Evolutionary conservation across 2,329 filamentous ascomycete genomes (phyloP), one percentile per base, ranked within the genome.

Genomic region (Hortaea werneckii): DNA sequence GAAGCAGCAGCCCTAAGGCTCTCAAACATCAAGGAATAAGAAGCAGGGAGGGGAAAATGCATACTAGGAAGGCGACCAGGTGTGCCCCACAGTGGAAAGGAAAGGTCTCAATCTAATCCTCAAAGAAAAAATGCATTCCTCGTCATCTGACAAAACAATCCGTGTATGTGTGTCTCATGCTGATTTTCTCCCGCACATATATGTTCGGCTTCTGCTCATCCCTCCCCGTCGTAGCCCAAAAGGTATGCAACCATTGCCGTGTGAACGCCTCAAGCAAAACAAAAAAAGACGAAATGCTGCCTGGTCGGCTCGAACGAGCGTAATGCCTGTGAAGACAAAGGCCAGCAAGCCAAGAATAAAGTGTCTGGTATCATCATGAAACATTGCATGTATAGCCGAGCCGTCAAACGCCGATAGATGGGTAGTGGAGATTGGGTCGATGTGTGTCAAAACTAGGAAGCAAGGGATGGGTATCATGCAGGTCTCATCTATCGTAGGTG

Each of bases 281-380:
- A 9, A n/a, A n/a, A n/a, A 41, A 20, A 45, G 32, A 20, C 4
- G 20, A 20, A 20, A 20, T 20, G 20, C 20, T 20, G 20, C 20
- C 20, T 20, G 20, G 20, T 20, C 20, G 20, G 20, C 20, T 20
- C 20, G 20, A 20, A 20, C 30, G 43, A 45, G 30, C 37, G 43
- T 34, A n/a, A 32, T 45, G 37, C 29, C 37, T 45, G 20, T 26
- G 37, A 41, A 45, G 29, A 37, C 12, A 20, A 41, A 29, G 7
- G 20, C 20, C 38, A 27, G 32, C 32, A 35, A 47, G 39, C 27
- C 26, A 45, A 40, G 43, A 41, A 41, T 29, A 43, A 44, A 29
- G n/a, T 46, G 32, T 35, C n/a, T 46, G 47, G 47, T 49, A 46
- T 49, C 47, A 44, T 46, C 28, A 40, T 46, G 44, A 42, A 45